Evolutionary conservation across 2,329 filamentous ascomycete genomes (phyloP).

Genomic region (Stagonosporopsis rhizophila): DNA sequence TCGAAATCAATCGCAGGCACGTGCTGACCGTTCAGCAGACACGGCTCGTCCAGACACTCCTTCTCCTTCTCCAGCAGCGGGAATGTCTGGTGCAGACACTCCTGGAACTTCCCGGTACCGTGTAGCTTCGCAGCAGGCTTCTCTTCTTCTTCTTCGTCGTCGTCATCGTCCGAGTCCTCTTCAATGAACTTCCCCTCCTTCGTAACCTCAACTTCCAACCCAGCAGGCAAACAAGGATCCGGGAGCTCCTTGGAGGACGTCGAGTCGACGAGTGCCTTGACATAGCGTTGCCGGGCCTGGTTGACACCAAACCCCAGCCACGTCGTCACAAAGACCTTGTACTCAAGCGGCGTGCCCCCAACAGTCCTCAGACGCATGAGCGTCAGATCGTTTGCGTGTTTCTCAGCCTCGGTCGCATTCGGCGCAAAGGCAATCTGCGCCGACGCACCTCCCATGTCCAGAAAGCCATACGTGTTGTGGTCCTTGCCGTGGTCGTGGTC

Average conservation of each 20-base stretch:
- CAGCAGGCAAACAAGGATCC: slow-evolving; percentile 88
- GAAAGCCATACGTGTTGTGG: slow-evolving; percentile 94
- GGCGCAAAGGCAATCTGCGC: slow-evolving; percentile 98
- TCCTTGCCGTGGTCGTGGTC: slow-evolving; percentile 81
- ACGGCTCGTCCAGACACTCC: slow-evolving; percentile 82
- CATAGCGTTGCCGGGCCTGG: slow-evolving; percentile 83
- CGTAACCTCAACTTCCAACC: slow-evolving; percentile 75
- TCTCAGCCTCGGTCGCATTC: slow-evolving; percentile 86
- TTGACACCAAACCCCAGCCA: slow-evolving; percentile 99
- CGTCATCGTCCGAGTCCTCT: slow-evolving; percentile 52
- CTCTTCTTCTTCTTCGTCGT: slow-evolving; percentile 40
- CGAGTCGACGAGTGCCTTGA: slow-evolving; percentile 75
- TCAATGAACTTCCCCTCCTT: slow-evolving; percentile 69
- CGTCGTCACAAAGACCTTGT: slow-evolving; percentile 91
- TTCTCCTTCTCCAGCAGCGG: slow-evolving; percentile 90
- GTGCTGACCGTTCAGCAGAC: slow-evolving; percentile 87
- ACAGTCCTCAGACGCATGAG: slow-evolving; percentile 83
- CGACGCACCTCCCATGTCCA: slow-evolving; percentile 98
- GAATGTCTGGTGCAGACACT: slow-evolving; percentile 82
- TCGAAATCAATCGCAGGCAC: slow-evolving; percentile 96
- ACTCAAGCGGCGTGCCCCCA: slow-evolving; percentile 78
- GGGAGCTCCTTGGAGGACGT: slow-evolving; percentile 74
- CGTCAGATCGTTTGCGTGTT: slow-evolving; percentile 89
- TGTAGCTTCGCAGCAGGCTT: slow-evolving; percentile 62
- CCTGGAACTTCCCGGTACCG: slow-evolving; percentile 85